Evolutionary conservation across 345 rosid genomes (phyloP).

Genomic region (Garcia nutans): DNA sequence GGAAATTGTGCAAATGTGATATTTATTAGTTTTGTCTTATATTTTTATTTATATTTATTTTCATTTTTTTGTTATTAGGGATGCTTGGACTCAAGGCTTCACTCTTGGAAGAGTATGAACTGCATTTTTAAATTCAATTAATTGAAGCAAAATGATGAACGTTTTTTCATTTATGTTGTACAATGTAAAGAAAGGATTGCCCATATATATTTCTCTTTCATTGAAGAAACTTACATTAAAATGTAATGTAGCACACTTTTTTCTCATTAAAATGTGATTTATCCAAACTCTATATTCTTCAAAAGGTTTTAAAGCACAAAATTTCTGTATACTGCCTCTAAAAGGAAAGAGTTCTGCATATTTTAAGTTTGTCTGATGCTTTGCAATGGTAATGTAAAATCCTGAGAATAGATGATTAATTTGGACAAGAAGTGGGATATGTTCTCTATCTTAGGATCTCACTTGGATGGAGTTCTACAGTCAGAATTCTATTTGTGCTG

Average conservation of each 20-base stretch:
- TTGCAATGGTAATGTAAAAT: background rate
- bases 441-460: background rate
- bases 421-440: background rate
- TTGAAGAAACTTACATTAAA: too few species aligned
- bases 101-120: constrained; percentile 37
- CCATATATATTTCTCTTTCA: too few species aligned
- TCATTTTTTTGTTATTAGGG: constrained; percentile 30
- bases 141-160: background rate
- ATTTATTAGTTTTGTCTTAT: background rate
- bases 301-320: background rate
- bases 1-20: background rate
- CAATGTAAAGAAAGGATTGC: too few species aligned
- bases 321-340: background rate
- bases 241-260: too few species aligned
- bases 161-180: background rate
- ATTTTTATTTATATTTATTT: background rate
- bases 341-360: background rate
- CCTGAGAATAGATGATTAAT: background rate
- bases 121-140: background rate
- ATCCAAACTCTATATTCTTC: background rate
- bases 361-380: background rate
- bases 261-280: background rate
- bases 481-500: background rate
- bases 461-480: background rate
- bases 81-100: constrained; percentile 66